Conservation (phyloP, 78 protist species). For the Dictyostelium brefeldianum region DNA sequence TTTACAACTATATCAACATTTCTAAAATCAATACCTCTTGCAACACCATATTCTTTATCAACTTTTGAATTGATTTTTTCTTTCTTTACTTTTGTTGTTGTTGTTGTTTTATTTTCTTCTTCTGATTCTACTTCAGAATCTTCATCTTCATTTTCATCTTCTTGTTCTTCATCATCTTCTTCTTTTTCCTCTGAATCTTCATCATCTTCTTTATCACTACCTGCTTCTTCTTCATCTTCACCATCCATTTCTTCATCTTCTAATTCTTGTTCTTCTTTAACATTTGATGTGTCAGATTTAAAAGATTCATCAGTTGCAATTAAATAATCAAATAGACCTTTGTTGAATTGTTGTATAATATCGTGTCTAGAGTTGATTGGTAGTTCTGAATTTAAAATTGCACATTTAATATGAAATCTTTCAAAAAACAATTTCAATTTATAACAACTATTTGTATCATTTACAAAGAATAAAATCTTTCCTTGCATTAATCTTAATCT, state of each 20-base stretch:
- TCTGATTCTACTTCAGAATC: constrained; percentile 32
- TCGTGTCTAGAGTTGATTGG: constrained; percentile 89
- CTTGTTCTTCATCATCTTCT: constrained; percentile 43
- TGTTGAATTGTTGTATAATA: constrained; percentile 88
- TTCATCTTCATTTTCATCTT: constrained; percentile 9
- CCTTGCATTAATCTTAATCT: constrained; percentile 85
- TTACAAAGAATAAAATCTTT: constrained; percentile 91
- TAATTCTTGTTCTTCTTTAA: constrained; percentile 17
- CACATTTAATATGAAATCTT: constrained; percentile 83
- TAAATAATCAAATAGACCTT: constrained; percentile 89
- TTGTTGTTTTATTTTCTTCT: neutral
- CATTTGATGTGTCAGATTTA: constrained; percentile 23
- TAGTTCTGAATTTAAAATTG: constrained; percentile 87
- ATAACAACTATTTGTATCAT: constrained; percentile 81
- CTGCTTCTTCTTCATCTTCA: constrained; percentile 17
- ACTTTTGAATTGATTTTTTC: constrained; percentile 12
- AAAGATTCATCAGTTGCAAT: constrained; percentile 92
- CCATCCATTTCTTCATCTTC: constrained; percentile 23
- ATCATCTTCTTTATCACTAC: neutral
- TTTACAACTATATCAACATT: constrained; percentile 91
- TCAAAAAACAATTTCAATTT: constrained; percentile 90
- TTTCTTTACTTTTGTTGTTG: neutral
- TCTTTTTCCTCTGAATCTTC: constrained; percentile 33
- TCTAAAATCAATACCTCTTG: constrained; percentile 92
- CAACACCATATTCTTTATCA: constrained; percentile 80